Evolutionary conservation across 805 yeast genomes (phyloP).

Genomic region (Starmerella vitae): DNA sequence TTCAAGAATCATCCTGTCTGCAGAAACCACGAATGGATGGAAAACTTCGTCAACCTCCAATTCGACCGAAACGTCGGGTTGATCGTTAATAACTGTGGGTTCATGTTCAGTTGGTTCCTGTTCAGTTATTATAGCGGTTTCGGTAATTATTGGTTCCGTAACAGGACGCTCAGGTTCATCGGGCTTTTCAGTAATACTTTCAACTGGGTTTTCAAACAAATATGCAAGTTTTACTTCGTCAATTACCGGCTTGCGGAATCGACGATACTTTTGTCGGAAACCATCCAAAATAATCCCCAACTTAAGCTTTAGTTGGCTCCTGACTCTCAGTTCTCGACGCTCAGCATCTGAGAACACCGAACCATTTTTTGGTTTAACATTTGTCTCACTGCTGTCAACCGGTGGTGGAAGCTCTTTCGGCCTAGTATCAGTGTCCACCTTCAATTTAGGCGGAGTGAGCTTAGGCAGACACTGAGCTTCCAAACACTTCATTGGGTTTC

Average conservation of each 20-base stretch:
- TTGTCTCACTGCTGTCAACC: background rate
- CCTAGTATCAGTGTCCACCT: background rate
- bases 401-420: background rate
- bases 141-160: too few relatives aligned
- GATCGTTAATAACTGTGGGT: slow-evolving; percentile 22
- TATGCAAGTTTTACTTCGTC: slow-evolving; percentile 65
- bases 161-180: too few relatives aligned
- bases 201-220: slow-evolving; percentile 44
- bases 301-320: slow-evolving; percentile 73
- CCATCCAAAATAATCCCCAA: slow-evolving; percentile 80
- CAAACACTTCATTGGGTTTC: slow-evolving; percentile 61
- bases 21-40: slow-evolving; percentile 30
- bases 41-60: slow-evolving; percentile 7
- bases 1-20: slow-evolving; percentile 70
- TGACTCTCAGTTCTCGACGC: slow-evolving; percentile 58
- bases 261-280: slow-evolving; percentile 71
- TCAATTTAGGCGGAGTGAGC: slow-evolving; percentile 1
- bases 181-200: background rate
- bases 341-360: slow-evolving; percentile 22
- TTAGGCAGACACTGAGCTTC: slow-evolving; percentile 40
- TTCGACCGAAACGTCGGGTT: background rate
- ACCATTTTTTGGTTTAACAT: background rate
- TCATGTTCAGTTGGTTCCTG: slow-evolving; percentile 19
- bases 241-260: slow-evolving; percentile 80
- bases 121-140: background rate